Conservation (phyloP, 192 early-diverging fungal genomes). For the Gryganskiella cystojenkinii region DNA sequence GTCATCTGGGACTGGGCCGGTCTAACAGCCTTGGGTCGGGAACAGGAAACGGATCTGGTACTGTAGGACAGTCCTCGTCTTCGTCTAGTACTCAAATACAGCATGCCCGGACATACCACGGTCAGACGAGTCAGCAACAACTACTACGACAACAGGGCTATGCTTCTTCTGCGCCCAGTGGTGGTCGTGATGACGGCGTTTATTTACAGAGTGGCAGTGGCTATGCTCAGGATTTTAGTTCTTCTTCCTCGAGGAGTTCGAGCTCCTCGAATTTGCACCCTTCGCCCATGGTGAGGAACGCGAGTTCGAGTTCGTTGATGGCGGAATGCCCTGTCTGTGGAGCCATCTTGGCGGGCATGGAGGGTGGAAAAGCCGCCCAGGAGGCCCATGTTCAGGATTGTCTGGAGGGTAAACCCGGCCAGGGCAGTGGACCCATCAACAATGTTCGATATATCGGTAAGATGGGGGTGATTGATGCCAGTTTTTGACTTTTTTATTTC, state of each 20-base stretch:
- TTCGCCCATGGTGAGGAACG: conserved; percentile 39
- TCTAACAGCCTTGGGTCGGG: conserved; percentile 7
- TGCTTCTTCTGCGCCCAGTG: neutral
- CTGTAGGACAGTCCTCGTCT: neutral
- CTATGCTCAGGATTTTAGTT: conserved; percentile 16
- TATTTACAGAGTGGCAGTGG: conserved; percentile 9
- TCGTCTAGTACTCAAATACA: conserved; percentile 12
- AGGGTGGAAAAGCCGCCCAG: conserved; percentile 57
- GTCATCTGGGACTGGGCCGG: conserved; percentile 5
- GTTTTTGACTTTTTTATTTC: neutral
- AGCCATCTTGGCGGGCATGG: conserved; percentile 56
- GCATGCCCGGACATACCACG: conserved; percentile 12
- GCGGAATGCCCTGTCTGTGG: conserved; percentile 81
- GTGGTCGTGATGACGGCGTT: conserved; percentile 14
- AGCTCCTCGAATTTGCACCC: conserved; percentile 45
- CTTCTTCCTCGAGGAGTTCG: conserved; percentile 40
- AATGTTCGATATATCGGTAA: conserved; percentile 76
- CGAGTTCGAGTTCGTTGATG: conserved; percentile 69
- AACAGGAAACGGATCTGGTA: conserved; percentile 18
- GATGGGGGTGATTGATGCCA: conserved; percentile 1
- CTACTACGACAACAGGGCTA: neutral
- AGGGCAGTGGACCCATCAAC: conserved; percentile 51
- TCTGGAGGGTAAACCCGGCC: conserved; percentile 57
- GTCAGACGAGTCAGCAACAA: neutral
- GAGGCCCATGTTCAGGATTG: conserved; percentile 74